Evolutionary conservation across 768 basidiomycete species (phyloP), one percentile per base, ranked within the genome.

Genomic region (Lentinula aciculospora): DNA sequence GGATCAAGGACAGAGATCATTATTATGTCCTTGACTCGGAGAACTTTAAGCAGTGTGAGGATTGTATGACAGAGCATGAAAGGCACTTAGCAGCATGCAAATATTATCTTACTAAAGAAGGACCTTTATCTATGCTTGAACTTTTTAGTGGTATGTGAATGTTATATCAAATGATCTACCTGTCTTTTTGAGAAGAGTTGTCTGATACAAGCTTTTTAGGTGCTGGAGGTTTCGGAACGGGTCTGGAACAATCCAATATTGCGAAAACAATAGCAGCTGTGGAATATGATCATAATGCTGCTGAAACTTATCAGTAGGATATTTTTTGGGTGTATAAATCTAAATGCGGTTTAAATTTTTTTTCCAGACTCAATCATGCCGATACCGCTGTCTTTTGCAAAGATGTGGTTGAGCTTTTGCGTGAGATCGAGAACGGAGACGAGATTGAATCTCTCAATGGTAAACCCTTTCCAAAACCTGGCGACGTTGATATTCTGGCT

Each of bases 211-310:
- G 40, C 25, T 48, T 7, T 42, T 2, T 58, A 89, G 88, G 88
- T 67, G 89, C 87, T 36, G 89, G 89, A 51, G 89, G 89, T 2
- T 75, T 92, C 5, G 85, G 86, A 3, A 79, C 82, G 34, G 89
- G 89, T 1, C 71, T 91, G 58, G 76, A 82, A 48, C 64, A 83
- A 61, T 83, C 85, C 5, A 77, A 78, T 0, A 82, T 80, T 67
- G 80, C 89, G 6, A 72, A 85, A 17, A 86, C 85, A 1, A 76
- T 73, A 62, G 88, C 85, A 76, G 89, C 88, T 0, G 76, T 90
- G 0, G 89, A 91, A 65, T 81, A 78, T 61, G 80, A 78, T 0
- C 76, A 80, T 15, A 74, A 84, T 56, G 87, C 88, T 31, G 85
- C 87, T 2, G 71, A 71, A 51, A 88, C 87, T 1, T 88, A 83